phyloP scores from a whole-genome alignment of 768 basidiomycete genomes.

The Mycena kentingensis region DNA sequence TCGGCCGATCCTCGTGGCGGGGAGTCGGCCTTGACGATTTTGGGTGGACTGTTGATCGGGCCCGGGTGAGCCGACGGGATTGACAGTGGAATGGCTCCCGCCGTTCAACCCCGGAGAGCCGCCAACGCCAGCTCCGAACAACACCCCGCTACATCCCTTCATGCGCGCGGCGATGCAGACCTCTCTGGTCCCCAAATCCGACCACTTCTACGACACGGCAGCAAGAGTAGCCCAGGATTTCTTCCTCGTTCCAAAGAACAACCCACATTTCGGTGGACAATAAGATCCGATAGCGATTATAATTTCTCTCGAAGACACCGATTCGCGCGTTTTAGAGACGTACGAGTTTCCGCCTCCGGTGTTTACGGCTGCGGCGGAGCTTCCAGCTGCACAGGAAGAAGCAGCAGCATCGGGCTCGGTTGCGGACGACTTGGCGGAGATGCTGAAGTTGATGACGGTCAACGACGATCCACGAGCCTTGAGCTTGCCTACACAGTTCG shows the following conservation, averaged over 20 bases:
- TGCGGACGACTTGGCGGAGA: constrained; percentile 43
- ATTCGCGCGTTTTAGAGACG: constrained; percentile 56
- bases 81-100: constrained; percentile 72
- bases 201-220: constrained; percentile 58
- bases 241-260: constrained; percentile 67
- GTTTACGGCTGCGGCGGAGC: constrained; percentile 27
- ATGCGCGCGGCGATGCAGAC: constrained; percentile 66
- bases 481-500: constrained; percentile 37
- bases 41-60: constrained; percentile 64
- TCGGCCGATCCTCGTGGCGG: constrained; percentile 65
- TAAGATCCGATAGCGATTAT: constrained; percentile 74
- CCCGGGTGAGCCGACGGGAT: constrained; percentile 53
- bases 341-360: constrained; percentile 72
- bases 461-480: constrained; percentile 40
- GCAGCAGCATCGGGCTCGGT: constrained; percentile 27
- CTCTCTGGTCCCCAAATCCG: constrained; percentile 50
- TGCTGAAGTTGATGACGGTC: constrained; percentile 41
- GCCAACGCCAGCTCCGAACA: constrained; percentile 33
- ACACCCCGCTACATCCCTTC: constrained; percentile 45
- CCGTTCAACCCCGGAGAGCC: constrained; percentile 59
- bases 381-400: constrained; percentile 2
- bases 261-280: constrained; percentile 66
- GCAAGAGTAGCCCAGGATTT: constrained; percentile 73
- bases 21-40: constrained; percentile 70
- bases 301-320: constrained; percentile 54